Percentiles rank a stretch among this genome's conserved stretches.
Evolutionary conservation across 2,329 filamentous ascomycete species (phyloP).

Genomic region (Colletotrichum sp.): DNA sequence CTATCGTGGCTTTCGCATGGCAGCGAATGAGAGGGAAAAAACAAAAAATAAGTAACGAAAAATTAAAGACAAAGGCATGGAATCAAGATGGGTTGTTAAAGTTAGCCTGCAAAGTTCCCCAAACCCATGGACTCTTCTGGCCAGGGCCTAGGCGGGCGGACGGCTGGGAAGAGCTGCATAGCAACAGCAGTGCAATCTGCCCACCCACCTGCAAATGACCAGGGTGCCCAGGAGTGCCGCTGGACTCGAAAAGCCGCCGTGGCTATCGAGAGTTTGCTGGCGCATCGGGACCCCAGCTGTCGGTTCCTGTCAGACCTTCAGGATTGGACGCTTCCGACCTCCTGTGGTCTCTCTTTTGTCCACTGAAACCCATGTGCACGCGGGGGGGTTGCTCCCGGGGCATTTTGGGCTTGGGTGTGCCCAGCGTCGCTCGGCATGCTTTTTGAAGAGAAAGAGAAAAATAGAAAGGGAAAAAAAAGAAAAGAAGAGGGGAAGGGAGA

Average conservation of each 20-base stretch:
- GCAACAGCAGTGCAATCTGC: neutral
- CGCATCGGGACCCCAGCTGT: constrained; percentile 2
- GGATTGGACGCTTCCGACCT: constrained; percentile 1
- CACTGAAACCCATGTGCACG: neutral
- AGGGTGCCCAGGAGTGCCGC: neutral
- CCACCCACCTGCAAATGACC: neutral
- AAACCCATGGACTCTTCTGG: constrained; percentile 16
- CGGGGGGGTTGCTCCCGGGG: neutral
- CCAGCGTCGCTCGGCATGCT: neutral
- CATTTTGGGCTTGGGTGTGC: neutral
- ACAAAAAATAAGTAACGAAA: neutral
- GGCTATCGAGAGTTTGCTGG: constrained; percentile 17
- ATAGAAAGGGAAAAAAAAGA: no score
- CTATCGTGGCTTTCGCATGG: neutral
- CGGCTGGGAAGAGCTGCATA: neutral
- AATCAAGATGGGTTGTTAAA: neutral
- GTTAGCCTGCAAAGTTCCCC: constrained; percentile 1
- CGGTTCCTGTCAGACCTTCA: constrained; percentile 8
- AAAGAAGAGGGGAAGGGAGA: neutral
- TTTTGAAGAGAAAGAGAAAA: neutral
- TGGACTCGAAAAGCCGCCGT: neutral
- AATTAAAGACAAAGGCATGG: neutral
- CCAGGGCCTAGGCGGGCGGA: neutral
- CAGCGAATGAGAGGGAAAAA: neutral
- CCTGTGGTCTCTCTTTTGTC: neutral